Conservation (phyloP, 306 rosid genomes). For the Begonia masoniana region DNA sequence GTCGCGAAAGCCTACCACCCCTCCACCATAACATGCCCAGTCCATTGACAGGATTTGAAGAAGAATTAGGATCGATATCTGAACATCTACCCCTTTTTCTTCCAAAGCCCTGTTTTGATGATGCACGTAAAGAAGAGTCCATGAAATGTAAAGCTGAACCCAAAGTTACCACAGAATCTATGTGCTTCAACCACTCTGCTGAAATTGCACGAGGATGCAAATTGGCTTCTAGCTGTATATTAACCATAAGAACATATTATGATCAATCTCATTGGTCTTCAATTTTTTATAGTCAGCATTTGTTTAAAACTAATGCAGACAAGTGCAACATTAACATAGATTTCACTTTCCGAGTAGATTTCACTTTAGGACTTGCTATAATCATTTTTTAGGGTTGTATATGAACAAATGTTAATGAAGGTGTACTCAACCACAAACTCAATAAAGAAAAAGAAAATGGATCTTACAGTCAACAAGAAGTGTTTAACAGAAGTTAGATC, state of each 20-base stretch:
- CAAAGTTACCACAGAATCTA: constrained; percentile 64
- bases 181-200: constrained; percentile 74
- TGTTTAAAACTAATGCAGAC: too few relatives aligned
- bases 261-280: too few relatives aligned
- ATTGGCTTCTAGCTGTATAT: constrained; percentile 70
- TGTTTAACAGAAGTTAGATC: constrained; percentile 51
- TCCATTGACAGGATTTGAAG: constrained; percentile 56
- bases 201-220: constrained; percentile 52
- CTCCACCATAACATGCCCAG: constrained; percentile 90
- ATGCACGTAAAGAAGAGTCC: constrained; percentile 42
- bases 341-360: too few relatives aligned
- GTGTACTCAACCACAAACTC: too few relatives aligned
- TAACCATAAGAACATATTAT: background rate
- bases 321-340: too few relatives aligned
- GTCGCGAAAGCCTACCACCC: constrained; percentile 90
- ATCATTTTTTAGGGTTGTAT: too few relatives aligned
- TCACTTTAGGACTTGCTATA: too few relatives aligned
- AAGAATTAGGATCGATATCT: constrained; percentile 46
- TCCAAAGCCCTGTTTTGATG: constrained; percentile 47
- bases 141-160: constrained; percentile 82
- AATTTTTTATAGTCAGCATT: too few relatives aligned
- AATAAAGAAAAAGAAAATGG: constrained; percentile 8
- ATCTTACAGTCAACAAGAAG: constrained; percentile 61
- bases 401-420: too few relatives aligned
- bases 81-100: constrained; percentile 54